Conservation (phyloP, 805 yeast genomes). For the Yarrowia sp. region DNA sequence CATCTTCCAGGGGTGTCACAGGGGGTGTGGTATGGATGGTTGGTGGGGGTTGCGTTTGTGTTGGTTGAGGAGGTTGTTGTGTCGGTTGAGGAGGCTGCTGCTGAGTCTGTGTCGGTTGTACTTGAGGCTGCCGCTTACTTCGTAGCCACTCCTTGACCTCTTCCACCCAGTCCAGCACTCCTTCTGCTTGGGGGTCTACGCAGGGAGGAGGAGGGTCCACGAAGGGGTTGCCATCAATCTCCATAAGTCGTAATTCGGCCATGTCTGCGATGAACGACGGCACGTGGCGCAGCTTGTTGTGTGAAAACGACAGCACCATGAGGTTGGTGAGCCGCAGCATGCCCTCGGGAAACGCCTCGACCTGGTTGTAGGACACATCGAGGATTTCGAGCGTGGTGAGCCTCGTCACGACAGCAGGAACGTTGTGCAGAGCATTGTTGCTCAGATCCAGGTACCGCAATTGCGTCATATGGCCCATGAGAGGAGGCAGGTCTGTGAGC, state of each 20-base stretch:
- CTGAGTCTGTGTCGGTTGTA: too few relatives aligned
- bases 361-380: constrained; percentile 66
- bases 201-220: constrained; percentile 58
- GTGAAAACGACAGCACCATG: constrained; percentile 66
- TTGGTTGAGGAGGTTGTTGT: not conserved
- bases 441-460: constrained; percentile 72
- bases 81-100: not conserved
- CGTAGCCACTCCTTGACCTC: constrained; percentile 55
- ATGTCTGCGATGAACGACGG: constrained; percentile 62
- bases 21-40: constrained; percentile 38
- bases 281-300: constrained; percentile 63
- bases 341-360: constrained; percentile 57
- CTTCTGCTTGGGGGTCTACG: constrained; percentile 50
- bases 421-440: constrained; percentile 59
- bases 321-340: constrained; percentile 54
- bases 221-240: constrained; percentile 68
- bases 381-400: constrained; percentile 63
- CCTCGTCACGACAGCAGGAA: constrained; percentile 56
- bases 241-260: constrained; percentile 61
- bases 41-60: not conserved
- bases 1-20: constrained; percentile 31
- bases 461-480: constrained; percentile 53
- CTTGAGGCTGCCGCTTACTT: constrained; percentile 43
- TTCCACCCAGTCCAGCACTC: constrained; percentile 57
- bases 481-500: constrained; percentile 57